Evolutionary conservation across 352 stramenopile species (phyloP).

Genomic region (Pythium scleroteichum): DNA sequence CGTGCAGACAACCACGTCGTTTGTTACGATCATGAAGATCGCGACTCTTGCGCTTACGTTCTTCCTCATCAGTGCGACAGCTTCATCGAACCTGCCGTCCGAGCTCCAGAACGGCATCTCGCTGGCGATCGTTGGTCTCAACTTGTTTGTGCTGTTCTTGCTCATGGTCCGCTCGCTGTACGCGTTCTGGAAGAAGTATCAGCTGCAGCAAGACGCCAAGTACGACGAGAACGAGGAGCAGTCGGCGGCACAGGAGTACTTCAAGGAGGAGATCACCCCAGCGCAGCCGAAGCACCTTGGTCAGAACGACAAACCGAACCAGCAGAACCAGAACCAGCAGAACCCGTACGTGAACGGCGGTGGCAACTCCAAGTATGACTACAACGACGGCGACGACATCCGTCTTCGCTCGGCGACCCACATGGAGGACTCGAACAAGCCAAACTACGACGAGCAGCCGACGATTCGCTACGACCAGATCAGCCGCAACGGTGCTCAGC

Average conservation of each 20-base stretch:
- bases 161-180: conserved; percentile 40
- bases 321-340: conserved; percentile 18
- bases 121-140: conserved; percentile 37
- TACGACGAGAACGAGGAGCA: conserved; percentile 27
- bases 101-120: conserved; percentile 40
- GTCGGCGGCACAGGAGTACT: conserved; percentile 31
- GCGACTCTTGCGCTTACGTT: conserved; percentile 36
- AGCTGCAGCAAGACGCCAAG: conserved; percentile 33
- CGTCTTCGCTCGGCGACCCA: conserved; percentile 32
- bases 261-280: conserved; percentile 30
- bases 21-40: conserved; percentile 49
- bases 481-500: conserved; percentile 27
- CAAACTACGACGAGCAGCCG: conserved; percentile 11
- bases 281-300: conserved; percentile 7
- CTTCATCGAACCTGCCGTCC: conserved; percentile 24
- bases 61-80: conserved; percentile 40
- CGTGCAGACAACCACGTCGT: conserved; percentile 38
- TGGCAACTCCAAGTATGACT: conserved; percentile 26
- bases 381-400: conserved; percentile 34
- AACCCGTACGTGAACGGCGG: conserved; percentile 29
- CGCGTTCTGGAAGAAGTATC: conserved; percentile 41
- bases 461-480: conserved; percentile 25
- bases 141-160: conserved; percentile 41
- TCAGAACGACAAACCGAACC: conserved; percentile 8
- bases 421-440: conserved; percentile 19